Evolutionary conservation across 352 stramenopile species (phyloP).

Genomic region (Lagenidium giganteum): DNA sequence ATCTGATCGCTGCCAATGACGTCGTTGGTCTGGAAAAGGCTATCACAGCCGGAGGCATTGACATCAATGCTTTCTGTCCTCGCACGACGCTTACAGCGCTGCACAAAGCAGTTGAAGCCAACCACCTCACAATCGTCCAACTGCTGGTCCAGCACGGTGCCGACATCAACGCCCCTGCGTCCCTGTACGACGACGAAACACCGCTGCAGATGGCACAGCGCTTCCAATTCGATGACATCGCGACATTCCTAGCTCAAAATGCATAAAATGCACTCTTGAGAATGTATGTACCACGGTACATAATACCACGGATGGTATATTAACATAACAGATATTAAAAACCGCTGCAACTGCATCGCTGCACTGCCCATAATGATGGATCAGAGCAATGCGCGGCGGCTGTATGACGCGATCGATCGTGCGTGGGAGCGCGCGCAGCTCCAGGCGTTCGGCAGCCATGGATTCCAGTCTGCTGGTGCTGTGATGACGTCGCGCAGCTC

Average conservation of each 20-base stretch:
- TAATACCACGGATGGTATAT: too few relatives aligned
- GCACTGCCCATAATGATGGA: too few relatives aligned
- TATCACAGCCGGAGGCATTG: slow-evolving; percentile 5
- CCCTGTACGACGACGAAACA: slow-evolving; percentile 60
- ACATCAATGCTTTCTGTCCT: slow-evolving; percentile 36
- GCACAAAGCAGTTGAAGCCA: slow-evolving; percentile 63
- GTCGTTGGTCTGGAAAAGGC: slow-evolving; percentile 5
- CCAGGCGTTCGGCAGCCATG: slow-evolving; percentile 33
- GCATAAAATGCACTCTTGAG: too few relatives aligned
- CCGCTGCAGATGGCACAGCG: slow-evolving; percentile 52
- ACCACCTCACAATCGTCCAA: slow-evolving; percentile 40
- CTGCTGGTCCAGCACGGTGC: slow-evolving; percentile 36
- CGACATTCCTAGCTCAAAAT: slow-evolving; percentile 12
- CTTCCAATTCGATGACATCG: slow-evolving; percentile 45
- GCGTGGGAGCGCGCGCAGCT: too few relatives aligned
- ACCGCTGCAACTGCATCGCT: too few relatives aligned
- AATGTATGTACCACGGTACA: too few relatives aligned
- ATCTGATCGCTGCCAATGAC: slow-evolving; percentile 30
- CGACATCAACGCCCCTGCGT: slow-evolving; percentile 25
- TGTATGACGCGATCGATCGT: too few relatives aligned
- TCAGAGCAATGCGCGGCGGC: too few relatives aligned
- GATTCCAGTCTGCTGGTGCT: too few relatives aligned
- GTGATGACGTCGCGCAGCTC: too few relatives aligned
- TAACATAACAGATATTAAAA: too few relatives aligned
- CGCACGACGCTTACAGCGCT: slow-evolving; percentile 60